Base-by-base conservation (phyloP, 1,139 yeast species). In the Pichia sp. region DNA sequence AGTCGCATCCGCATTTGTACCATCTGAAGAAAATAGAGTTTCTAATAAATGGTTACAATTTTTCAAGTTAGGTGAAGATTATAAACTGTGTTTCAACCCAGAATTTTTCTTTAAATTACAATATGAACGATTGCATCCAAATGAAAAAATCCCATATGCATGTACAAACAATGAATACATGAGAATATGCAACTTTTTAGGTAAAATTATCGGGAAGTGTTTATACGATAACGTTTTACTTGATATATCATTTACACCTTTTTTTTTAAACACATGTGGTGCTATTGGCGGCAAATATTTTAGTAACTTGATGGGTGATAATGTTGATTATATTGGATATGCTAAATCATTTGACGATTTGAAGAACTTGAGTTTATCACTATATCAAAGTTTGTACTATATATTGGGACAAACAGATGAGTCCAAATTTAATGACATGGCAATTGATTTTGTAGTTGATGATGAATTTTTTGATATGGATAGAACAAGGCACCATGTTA, bases 171-270 rank as follows among this genome's bases (percentile, higher is more conserved):
- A 44, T 12, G 49, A 56, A 32, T 56, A 58, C 43, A 41, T 58
- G 30, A 57, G 58, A 30, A 54, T 64, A 57, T 50, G 62, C 53
- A 72, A 73, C 55, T 89, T 88, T 58, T 65, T 89, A 56, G 98
- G 98, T 0, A 80, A 76, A 66, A 69, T 89, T 11, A 72, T 92
- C 43, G 98, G 97, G 1, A 92, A 89, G 62, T 89, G 97, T 60
- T 69, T 92, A n/a, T 88, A 85, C 60, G 96, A 87, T 50, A 80
- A 82, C 48, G 83, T 89, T 3, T 70, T 90, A 54, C 79, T 92
- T 15, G 96, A 90, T 63, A 77, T 87, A 25, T 77, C 82, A 18
- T 90, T 92, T 72, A 90, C 97, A 0, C 87, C 94, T 3, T 88
- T 89, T 57, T 92, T 92, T 60, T 65, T 92, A 44, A 82, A 80